These are phyloP conservation scores for Pezicula carpinea DNA, from an alignment of 2,329 filamentous ascomycete species.

Conservation along the genomic window DNA sequence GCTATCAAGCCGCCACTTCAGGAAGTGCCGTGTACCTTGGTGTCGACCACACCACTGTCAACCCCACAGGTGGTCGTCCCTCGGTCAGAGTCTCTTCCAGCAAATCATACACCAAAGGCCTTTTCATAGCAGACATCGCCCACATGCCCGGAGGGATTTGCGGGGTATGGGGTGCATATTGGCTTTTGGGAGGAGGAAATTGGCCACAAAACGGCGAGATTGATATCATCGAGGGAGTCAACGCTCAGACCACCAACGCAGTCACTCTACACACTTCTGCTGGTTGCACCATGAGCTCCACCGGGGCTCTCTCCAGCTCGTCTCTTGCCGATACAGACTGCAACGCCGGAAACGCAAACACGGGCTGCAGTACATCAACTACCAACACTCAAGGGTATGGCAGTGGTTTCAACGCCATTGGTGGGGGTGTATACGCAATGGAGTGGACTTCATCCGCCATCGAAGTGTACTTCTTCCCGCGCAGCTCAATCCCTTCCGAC, in stretches of 20 bases:
- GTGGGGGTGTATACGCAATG: slow-evolving; percentile 68
- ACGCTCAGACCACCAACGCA: slow-evolving; percentile 51
- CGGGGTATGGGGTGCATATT: slow-evolving; percentile 58
- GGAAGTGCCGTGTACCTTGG: slow-evolving; percentile 61
- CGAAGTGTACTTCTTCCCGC: slow-evolving; percentile 77
- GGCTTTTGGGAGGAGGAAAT: slow-evolving; percentile 51
- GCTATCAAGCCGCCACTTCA: slow-evolving; percentile 6
- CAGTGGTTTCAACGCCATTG: slow-evolving; percentile 63
- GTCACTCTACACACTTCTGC: slow-evolving; percentile 64
- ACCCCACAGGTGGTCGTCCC: slow-evolving; percentile 54
- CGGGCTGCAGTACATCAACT: slow-evolving; percentile 56
- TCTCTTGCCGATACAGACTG: slow-evolving; percentile 50
- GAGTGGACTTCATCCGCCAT: slow-evolving; percentile 74
- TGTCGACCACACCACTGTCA: slow-evolving; percentile 56
- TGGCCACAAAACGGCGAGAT: slow-evolving; percentile 73
- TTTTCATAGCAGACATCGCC: slow-evolving; percentile 52
- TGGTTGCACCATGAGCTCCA: slow-evolving; percentile 53
- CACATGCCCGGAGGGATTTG: slow-evolving; percentile 56
- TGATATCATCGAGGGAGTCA: slow-evolving; percentile 77
- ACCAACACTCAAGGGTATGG: slow-evolving; percentile 54
- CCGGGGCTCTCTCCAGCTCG: slow-evolving; percentile 41
- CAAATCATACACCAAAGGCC: slow-evolving; percentile 47
- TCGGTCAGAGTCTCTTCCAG: slow-evolving; percentile 64
- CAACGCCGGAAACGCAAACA: slow-evolving; percentile 41
- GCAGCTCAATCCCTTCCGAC: slow-evolving; percentile 58